Base-by-base conservation (phyloP, 345 rosid genomes). In the Cardamine resedifolia region DNA sequence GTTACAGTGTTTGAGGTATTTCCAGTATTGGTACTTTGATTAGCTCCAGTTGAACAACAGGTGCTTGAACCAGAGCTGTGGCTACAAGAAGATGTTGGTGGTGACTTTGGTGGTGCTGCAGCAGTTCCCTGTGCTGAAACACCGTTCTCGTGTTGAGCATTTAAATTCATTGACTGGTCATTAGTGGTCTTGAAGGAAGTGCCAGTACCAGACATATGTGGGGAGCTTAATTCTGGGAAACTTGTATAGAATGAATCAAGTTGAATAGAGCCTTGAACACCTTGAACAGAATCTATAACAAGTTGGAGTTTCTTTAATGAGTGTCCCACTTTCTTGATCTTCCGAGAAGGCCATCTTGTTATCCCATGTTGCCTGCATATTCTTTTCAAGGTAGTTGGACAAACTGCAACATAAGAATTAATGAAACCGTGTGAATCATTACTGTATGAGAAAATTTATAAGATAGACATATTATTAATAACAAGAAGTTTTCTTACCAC, bases 281-380 rank as follows among this genome's bases (percentile, higher is more conserved):
- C 99, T 83, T 90, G 96, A 51, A 95, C 99, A 3, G 99, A 85
- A 63, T 95, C 88, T 5, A 95, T 95, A 52, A 95, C 97, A 3
- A 81, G 89, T 73, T 95, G 97, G 69, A 95, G 97, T 76, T 95
- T 95, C 90, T 75, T 89, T 73, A 95, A 72, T 19, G 97, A 88
- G 75, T 90, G 97, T 5, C 96, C 96, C 28, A 95, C 99, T 84
- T 95, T 95, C 84, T 95, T 95, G 80, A 95, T 86, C 86, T 91
- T 91, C 51, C 99, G 79, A 8, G 99, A 91, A 47, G 97, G 99
- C 97, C 99, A 95, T 19, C 97, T 82, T 23, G 83, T 85, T 67
- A 95, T 90, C 11, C 99, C 97, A 51, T 94, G 92, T 74, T 86
- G 93, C 58, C 97, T 89, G 82, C 97, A 94, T 78, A 94, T 94